Evolutionary conservation across 805 yeast species (phyloP).

Genomic region (Kodamaea leandrae): DNA sequence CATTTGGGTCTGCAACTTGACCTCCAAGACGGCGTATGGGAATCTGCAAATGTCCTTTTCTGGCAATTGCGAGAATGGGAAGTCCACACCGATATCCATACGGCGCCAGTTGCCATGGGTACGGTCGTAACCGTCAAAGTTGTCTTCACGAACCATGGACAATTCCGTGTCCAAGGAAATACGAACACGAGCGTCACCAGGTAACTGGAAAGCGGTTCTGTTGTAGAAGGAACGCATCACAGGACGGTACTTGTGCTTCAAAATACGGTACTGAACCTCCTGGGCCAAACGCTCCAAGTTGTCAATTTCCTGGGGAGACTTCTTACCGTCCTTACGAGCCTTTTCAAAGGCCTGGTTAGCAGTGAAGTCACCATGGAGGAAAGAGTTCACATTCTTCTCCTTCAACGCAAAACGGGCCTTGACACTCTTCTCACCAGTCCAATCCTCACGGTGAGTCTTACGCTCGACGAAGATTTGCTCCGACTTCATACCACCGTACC

Average conservation of each 20-base stretch:
- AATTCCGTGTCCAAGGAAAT: constrained; percentile 96
- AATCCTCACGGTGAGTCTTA: constrained; percentile 97
- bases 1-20: constrained; percentile 92
- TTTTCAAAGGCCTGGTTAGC: constrained; percentile 89
- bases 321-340: constrained; percentile 89
- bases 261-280: constrained; percentile 87
- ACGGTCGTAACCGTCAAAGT: constrained; percentile 89
- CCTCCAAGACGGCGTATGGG: constrained; percentile 97
- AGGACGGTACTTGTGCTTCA: constrained; percentile 84
- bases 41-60: constrained; percentile 86
- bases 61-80: constrained; percentile 85
- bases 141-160: constrained; percentile 96
- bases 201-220: constrained; percentile 97
- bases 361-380: constrained; percentile 78
- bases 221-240: constrained; percentile 94
- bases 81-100: constrained; percentile 96
- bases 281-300: constrained; percentile 87
- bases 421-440: constrained; percentile 99
- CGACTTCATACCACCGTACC: constrained; percentile 98
- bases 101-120: constrained; percentile 96
- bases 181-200: constrained; percentile 99
- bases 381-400: constrained; percentile 85
- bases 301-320: constrained; percentile 82
- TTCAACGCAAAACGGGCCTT: constrained; percentile 93
- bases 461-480: constrained; percentile 94